Evolutionary conservation across 306 rosid genomes (phyloP), one percentile per base, ranked within the genome.

Genomic region (Cucumis sativus): DNA sequence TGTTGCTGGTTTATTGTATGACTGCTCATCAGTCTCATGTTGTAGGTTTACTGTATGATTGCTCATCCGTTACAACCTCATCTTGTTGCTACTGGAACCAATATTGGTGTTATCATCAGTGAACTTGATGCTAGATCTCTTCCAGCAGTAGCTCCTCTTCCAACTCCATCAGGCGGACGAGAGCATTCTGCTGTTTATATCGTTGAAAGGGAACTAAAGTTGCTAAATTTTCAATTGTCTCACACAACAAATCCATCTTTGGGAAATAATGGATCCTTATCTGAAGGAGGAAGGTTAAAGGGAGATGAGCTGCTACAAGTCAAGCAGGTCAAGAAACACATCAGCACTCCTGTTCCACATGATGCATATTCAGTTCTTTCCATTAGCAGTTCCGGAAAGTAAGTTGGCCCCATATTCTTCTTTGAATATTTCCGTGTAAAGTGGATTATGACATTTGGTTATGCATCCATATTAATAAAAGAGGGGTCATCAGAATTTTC

Each of bases 361-460:
- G 99, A 96, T 88, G 93, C 99, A 15, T 86, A 96, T 82, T 96
- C 99, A 7, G 90, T 96, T 79, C 97, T 96, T 81, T 96, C 99
- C 80, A 86, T 92, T 60, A 96, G 99, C 95, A 89, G 93, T 86
- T 96, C 99, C 5, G 99, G 98, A 85, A 96, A 96, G 99, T 96
- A 89, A 89, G 99, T 89, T 83, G 76, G 84, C 33, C 56, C 73
- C 70, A 74, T 43, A 28, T 57, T 59, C 68, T 58, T 75, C 21
- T 75, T 76, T 58, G 39, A 40, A 76, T 6, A 41, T 72, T 59
- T 40, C 28, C 10, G 6, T 73, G 59, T 30, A 33, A 54, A 73
- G 55, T 73, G 49, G 18, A 54, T 73, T 49, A 3, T 52, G 7
- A 71, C 18, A 35, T 56, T 69, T 73, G 28, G 30, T 71, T 49